These are phyloP conservation scores for Jatropha multifida DNA, from an alignment of 441 rosid genomes.

Conservation along the genomic window DNA sequence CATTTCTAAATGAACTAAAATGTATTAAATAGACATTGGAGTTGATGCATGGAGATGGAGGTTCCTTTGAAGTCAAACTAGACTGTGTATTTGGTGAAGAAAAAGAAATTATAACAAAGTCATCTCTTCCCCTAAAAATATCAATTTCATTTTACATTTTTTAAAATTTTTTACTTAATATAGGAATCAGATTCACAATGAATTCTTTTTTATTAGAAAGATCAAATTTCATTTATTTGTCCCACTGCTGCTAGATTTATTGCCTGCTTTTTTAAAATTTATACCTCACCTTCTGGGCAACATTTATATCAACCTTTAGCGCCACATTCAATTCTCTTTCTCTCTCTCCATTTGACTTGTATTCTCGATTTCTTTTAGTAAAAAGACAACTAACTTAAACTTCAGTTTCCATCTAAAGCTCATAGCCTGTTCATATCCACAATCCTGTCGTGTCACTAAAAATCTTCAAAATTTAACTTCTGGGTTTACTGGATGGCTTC, in stretches of 20 bases:
- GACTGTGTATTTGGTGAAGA: constrained; percentile 21
- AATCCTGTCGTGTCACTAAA: neutral
- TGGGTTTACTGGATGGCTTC: constrained; percentile 11
- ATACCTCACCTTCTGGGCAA: constrained; percentile 25
- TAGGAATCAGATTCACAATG: neutral
- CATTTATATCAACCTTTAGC: constrained; percentile 28
- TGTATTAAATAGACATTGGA: constrained; percentile 28
- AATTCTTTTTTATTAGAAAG: constrained; percentile 12
- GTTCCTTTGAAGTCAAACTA: constrained; percentile 37
- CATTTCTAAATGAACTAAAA: constrained; percentile 10
- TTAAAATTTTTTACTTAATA: neutral
- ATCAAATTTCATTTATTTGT: constrained; percentile 33
- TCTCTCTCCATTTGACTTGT: constrained; percentile 27
- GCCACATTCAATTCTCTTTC: constrained; percentile 23
- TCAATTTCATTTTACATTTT: neutral
- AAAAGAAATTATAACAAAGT: neutral
- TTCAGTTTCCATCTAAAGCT: neutral
- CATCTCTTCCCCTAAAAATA: neutral
- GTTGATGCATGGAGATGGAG: constrained; percentile 22
- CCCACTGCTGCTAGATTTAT: constrained; percentile 29
- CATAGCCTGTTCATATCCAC: neutral
- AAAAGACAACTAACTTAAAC: neutral
- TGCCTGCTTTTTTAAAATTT: constrained; percentile 22
- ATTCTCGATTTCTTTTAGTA: constrained; percentile 4
- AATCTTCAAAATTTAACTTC: constrained; percentile 2